These are phyloP conservation scores for Lichtheimia ornata DNA, from an alignment of 371 early-diverging fungal genomes.

Conservation along the genomic window DNA sequence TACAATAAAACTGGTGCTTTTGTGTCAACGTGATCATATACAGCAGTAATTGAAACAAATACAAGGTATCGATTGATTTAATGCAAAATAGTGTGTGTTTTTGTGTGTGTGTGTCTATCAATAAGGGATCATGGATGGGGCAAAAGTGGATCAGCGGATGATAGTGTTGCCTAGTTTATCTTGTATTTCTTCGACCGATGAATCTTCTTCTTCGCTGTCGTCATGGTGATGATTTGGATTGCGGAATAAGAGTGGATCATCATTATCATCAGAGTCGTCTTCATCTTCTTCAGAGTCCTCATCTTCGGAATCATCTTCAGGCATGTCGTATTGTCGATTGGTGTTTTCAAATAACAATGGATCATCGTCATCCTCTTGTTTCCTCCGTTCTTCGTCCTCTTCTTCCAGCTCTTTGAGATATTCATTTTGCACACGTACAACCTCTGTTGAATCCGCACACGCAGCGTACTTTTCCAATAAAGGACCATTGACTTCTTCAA, in stretches of 20 bases:
- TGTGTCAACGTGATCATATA: too few relatives aligned
- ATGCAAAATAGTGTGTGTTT: too few relatives aligned
- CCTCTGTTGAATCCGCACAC: slow-evolving; percentile 85
- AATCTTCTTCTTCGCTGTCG: slow-evolving; percentile 20
- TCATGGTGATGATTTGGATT: slow-evolving; percentile 26
- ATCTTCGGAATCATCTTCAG: slow-evolving; percentile 38
- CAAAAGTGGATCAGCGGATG: slow-evolving; percentile 8
- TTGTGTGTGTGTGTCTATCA: too few relatives aligned
- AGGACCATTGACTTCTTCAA: slow-evolving; percentile 80
- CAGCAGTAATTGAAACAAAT: too few relatives aligned
- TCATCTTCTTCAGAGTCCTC: slow-evolving; percentile 32
- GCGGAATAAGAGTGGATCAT: slow-evolving; percentile 18
- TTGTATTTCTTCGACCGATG: slow-evolving; percentile 18
- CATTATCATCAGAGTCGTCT: slow-evolving; percentile 27
- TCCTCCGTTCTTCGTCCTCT: slow-evolving; percentile 36
- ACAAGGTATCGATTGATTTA: too few relatives aligned
- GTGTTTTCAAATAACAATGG: slow-evolving; percentile 50
- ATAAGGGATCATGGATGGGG: too few relatives aligned
- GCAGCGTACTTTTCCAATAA: slow-evolving; percentile 79
- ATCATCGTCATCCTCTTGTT: slow-evolving; percentile 16
- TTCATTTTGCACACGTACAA: slow-evolving; percentile 83
- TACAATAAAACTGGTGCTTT: too few relatives aligned
- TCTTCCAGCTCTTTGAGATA: slow-evolving; percentile 69
- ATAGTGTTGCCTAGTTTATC: slow-evolving; percentile 20
- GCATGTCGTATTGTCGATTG: slow-evolving; percentile 49